These are phyloP conservation scores for Oenanthe javanica DNA, from an alignment of 140 eudicot genomes.

Conservation along the genomic window DNA sequence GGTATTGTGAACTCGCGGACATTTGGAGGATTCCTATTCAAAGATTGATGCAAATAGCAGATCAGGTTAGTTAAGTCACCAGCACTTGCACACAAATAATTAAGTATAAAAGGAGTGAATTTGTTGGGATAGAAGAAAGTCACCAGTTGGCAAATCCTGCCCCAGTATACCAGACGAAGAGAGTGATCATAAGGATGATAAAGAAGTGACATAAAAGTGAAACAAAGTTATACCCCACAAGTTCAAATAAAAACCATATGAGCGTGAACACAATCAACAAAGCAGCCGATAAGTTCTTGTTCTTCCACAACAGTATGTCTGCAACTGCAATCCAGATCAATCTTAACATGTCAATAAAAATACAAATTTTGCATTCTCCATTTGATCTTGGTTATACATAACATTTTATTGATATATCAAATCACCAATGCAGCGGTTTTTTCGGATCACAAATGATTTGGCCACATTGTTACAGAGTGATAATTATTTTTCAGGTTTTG, in stretches of 20 bases:
- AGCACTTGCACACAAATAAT: neutral
- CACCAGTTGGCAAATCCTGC: constrained; percentile 59
- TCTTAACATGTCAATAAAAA: neutral
- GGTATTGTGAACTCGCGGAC: constrained; percentile 42
- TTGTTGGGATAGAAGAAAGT: neutral
- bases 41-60: neutral
- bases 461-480: too few relatives aligned
- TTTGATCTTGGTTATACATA: too few relatives aligned
- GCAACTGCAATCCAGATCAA: constrained; percentile 47
- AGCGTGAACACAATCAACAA: constrained; percentile 45
- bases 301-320: constrained; percentile 71
- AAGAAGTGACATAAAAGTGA: constrained; percentile 54
- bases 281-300: constrained; percentile 58
- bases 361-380: too few relatives aligned
- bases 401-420: too few relatives aligned
- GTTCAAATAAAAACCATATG: constrained; percentile 75
- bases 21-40: constrained; percentile 61
- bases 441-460: too few relatives aligned
- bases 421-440: too few relatives aligned
- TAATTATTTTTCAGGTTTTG: too few relatives aligned
- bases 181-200: constrained; percentile 45
- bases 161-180: constrained; percentile 50
- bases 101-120: neutral
- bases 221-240: constrained; percentile 59
- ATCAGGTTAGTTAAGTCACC: neutral